These are phyloP conservation scores for Asterochloris sp. DNA, from an alignment of 139 green algal genomes.

Conservation along the genomic window DNA sequence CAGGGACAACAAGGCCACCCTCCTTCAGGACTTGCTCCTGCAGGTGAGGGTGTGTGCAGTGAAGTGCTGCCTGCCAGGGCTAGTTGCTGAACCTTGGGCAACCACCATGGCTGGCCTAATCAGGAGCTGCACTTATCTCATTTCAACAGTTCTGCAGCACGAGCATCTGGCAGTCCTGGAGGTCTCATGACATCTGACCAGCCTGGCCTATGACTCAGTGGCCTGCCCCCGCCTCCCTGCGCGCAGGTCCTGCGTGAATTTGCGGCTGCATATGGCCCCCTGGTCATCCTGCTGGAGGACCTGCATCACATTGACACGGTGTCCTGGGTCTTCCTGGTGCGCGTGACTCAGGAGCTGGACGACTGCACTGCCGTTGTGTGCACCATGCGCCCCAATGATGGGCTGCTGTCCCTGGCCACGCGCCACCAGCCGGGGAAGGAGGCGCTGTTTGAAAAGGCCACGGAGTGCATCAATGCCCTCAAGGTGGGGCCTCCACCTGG, in stretches of 20 bases:
- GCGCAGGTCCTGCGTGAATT: conserved; percentile 36
- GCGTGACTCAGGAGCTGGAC: conserved; percentile 34
- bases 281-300: conserved; percentile 66
- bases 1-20: too few relatives aligned
- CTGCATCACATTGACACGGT: conserved; percentile 68
- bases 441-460: conserved; percentile 9
- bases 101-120: too few relatives aligned
- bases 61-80: too few relatives aligned
- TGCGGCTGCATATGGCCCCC: conserved; percentile 50
- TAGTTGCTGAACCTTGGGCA: too few relatives aligned
- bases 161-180: too few relatives aligned
- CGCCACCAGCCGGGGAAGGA: neutral
- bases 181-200: too few relatives aligned
- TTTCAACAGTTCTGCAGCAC: too few relatives aligned
- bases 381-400: conserved; percentile 48
- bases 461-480: conserved; percentile 9
- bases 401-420: conserved; percentile 15
- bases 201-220: too few relatives aligned
- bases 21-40: too few relatives aligned
- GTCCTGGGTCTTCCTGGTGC: conserved; percentile 53
- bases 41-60: too few relatives aligned
- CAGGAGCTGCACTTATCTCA: too few relatives aligned
- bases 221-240: too few relatives aligned
- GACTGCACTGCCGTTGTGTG: conserved; percentile 43
- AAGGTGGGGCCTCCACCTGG: neutral